Percentiles rank a stretch among this genome's conserved stretches.
These are phyloP conservation scores for Microcyclospora tardicrescens DNA, from an alignment of 2,329 filamentous ascomycete species.

Conservation along the genomic window DNA sequence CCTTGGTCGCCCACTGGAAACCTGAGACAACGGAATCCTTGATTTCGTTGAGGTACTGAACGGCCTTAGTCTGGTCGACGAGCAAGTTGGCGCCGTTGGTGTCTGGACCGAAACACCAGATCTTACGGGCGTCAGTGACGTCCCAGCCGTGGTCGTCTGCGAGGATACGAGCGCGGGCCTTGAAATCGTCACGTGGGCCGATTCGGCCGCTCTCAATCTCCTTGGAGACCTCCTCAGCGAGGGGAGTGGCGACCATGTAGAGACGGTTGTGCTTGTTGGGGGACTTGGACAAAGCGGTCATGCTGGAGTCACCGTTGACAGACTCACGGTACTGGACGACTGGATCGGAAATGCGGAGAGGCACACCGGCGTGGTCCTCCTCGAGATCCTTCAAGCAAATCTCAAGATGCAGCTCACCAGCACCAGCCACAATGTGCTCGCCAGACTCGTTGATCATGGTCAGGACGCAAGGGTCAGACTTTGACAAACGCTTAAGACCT, in stretches of 20 bases:
- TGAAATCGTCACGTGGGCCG: constrained; percentile 93
- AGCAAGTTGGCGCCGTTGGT: constrained; percentile 96
- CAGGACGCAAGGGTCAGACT: constrained; percentile 97
- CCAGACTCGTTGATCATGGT: constrained; percentile 80
- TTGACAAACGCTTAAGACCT: constrained; percentile 99
- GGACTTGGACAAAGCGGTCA: constrained; percentile 96
- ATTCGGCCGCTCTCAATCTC: constrained; percentile 91
- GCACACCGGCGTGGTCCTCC: constrained; percentile 97
- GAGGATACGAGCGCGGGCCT: constrained; percentile 88
- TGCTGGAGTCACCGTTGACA: constrained; percentile 70
- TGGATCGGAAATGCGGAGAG: constrained; percentile 93
- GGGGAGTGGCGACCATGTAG: constrained; percentile 83
- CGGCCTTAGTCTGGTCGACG: constrained; percentile 99
- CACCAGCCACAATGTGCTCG: constrained; percentile 98
- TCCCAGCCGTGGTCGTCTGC: constrained; percentile 98
- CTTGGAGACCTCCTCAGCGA: constrained; percentile 79
- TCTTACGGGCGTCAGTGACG: constrained; percentile 99
- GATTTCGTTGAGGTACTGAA: constrained; percentile 99
- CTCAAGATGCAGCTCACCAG: constrained; percentile 97
- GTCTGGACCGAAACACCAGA: constrained; percentile 99
- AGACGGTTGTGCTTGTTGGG: constrained; percentile 99
- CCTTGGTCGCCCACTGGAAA: constrained; percentile 99
- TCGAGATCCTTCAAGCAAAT: constrained; percentile 99
- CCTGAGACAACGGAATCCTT: constrained; percentile 99
- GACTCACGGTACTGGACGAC: constrained; percentile 99